A percentile compares a stretch with the other conserved stretches of the same genome.
These are phyloP conservation scores for Macrophomina tecta DNA, from an alignment of 2,329 filamentous ascomycete species.

Conservation along the genomic window DNA sequence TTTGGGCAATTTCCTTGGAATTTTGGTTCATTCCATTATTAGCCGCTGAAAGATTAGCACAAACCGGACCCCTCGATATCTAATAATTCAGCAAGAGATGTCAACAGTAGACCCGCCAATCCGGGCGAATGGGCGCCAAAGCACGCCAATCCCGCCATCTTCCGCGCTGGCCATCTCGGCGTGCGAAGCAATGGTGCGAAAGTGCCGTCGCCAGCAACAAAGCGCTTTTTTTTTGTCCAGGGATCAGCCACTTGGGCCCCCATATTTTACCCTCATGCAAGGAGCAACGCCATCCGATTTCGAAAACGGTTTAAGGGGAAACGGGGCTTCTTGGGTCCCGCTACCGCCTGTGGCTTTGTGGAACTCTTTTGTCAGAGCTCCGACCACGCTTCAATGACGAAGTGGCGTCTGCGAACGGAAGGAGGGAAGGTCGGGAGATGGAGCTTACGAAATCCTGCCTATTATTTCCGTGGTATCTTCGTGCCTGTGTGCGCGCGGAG, in stretches of 20 bases:
- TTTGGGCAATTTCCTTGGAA: background rate
- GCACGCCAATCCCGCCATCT: conserved; percentile 4
- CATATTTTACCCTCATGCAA: conserved; percentile 6
- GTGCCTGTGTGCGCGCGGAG: background rate
- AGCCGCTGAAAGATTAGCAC: conserved; percentile 3
- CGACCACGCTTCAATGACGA: conserved; percentile 26
- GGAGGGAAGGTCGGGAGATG: conserved; percentile 3
- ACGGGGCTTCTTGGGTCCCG: background rate
- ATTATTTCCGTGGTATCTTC: background rate
- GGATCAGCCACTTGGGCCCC: conserved; percentile 6
- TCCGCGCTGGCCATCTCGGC: background rate
- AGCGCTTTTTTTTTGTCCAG: background rate
- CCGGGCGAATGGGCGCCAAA: background rate
- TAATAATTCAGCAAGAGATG: background rate
- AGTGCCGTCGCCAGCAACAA: background rate
- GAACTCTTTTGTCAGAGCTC: conserved; percentile 10
- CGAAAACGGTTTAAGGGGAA: conserved; percentile 9
- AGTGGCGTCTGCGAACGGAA: conserved; percentile 9
- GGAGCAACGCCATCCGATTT: conserved; percentile 2
- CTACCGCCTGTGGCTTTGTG: conserved; percentile 17
- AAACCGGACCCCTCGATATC: background rate
- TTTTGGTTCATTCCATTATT: background rate
- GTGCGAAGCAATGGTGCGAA: conserved; percentile 6
- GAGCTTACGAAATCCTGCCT: conserved; percentile 14
- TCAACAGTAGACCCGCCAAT: conserved; percentile 13